Evolutionary conservation across 202 grass and related monocot genomes (phyloP), one percentile per base, ranked within the genome.

Genomic region (Setaria italica): DNA sequence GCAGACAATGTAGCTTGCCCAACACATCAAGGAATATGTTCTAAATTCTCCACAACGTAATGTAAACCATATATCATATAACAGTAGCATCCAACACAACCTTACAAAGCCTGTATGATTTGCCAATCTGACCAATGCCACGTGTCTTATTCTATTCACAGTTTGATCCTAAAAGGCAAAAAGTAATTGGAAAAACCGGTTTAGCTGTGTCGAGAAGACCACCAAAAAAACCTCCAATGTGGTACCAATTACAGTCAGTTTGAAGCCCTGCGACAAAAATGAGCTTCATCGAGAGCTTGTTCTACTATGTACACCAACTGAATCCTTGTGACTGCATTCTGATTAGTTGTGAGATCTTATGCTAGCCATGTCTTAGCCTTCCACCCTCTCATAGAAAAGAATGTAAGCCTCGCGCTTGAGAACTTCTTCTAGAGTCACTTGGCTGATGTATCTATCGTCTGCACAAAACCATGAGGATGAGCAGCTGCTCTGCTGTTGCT

Each of bases 321-420:
- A 70, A 72, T 60, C 73, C 21, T 34, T 78, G 11, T 50, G 3
- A 41, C 43, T 19, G 12, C 29, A 19, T 66, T 54, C 42, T 85
- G n/a, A 55, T 70, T 43, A 70, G 14, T 67, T 68, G 20, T 39
- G 49, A 58, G 45, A 51, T 72, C 49, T 30, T 64, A 71, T 63
- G 64, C 50, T 42, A 69, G 33, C 2, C 53, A 72, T 59, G 49
- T 57, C 60, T 84, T 75, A 73, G 71, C 13, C 80, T 73, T 80
- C 64, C 29, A 94, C 25, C 56, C 88, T 94, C 80, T 98, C 95
- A 72, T 94, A 98, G 79, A 98, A 98, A 59, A 98, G 82, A 72
- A 95, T 84, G 60, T 92, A 92, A 3, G 91, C 95, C 70, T 98
- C 82, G 15, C 86, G 63, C 37, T 62, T 56, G 34, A 92, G 84